These are phyloP conservation scores for Hapsidospora chrysogenum DNA, from an alignment of 495 filamentous ascomycete species.

Conservation along the genomic window DNA sequence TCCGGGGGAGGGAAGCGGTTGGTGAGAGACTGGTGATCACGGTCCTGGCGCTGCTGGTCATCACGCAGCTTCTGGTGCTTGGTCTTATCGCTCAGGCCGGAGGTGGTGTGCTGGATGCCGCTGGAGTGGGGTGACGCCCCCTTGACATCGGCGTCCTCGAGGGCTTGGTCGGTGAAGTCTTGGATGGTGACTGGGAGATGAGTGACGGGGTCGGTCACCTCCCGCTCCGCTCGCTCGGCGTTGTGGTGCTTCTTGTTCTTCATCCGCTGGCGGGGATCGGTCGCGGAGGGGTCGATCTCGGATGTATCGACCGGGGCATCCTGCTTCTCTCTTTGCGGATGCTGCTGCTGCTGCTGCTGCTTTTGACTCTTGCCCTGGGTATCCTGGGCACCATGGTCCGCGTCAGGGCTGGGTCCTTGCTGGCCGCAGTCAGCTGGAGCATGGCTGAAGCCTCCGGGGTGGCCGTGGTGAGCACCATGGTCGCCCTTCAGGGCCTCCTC, in stretches of 20 bases:
- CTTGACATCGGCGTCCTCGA: constrained; percentile 15
- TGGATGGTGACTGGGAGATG: constrained; percentile 48
- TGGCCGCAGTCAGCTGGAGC: constrained; percentile 16
- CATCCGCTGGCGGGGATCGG: constrained; percentile 40
- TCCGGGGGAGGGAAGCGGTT: constrained; percentile 47
- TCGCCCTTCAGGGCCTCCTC: constrained; percentile 20
- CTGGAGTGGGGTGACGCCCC: background rate
- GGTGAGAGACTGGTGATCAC: constrained; percentile 31
- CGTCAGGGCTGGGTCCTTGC: constrained; percentile 19
- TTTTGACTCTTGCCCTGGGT: constrained; percentile 4
- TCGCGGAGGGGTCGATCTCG: constrained; percentile 23
- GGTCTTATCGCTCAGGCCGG: constrained; percentile 25
- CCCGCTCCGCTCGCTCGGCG: constrained; percentile 30
- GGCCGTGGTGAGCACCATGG: constrained; percentile 12
- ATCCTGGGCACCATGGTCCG: constrained; percentile 43
- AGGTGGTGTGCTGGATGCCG: constrained; percentile 17
- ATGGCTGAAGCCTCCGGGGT: constrained; percentile 22
- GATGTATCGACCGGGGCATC: constrained; percentile 17
- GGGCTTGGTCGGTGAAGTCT: constrained; percentile 42
- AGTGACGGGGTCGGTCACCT: constrained; percentile 59
- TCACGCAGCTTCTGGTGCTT: constrained; percentile 17
- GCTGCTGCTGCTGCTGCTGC: constrained; percentile 5
- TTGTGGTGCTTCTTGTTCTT: constrained; percentile 10
- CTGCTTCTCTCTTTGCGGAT: too few relatives aligned
- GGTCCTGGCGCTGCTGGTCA: constrained; percentile 26